Evolutionary conservation across 208 protist genomes (phyloP).

Genomic region (Trypanosoma rangeli): DNA sequence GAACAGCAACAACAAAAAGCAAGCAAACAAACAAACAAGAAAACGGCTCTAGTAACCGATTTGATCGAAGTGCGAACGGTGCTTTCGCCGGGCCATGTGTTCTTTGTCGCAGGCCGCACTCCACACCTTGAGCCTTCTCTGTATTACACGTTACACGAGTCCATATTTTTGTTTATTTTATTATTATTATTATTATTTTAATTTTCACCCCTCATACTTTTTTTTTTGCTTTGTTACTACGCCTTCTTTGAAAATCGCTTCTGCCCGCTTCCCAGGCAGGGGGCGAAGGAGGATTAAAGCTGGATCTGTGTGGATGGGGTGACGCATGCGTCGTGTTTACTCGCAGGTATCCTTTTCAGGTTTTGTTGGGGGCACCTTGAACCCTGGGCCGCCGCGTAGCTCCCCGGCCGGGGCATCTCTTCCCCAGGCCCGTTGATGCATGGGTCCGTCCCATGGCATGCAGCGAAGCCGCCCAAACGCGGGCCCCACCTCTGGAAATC

Average conservation of each 20-base stretch:
- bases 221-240: conserved; percentile 20
- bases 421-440: conserved; percentile 31
- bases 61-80: background rate
- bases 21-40: conserved; percentile 11
- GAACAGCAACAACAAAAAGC: background rate
- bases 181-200: conserved; percentile 14
- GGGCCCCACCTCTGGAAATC: conserved; percentile 64
- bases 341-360: conserved; percentile 8
- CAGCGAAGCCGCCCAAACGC: conserved; percentile 73
- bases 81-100: too few species aligned
- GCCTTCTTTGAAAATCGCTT: conserved; percentile 11
- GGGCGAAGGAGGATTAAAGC: conserved; percentile 4
- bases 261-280: background rate
- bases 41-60: background rate
- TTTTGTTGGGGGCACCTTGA: conserved; percentile 4
- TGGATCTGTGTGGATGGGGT: background rate
- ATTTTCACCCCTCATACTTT: background rate
- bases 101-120: background rate
- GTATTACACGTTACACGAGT: background rate
- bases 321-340: conserved; percentile 27
- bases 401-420: background rate
- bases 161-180: background rate
- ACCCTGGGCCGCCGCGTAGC: background rate
- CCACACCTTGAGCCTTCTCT: too few species aligned
- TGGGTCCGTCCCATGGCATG: conserved; percentile 56